phyloP scores from a whole-genome alignment of 495 filamentous ascomycete genomes.

The Cudoniella acicularis region DNA sequence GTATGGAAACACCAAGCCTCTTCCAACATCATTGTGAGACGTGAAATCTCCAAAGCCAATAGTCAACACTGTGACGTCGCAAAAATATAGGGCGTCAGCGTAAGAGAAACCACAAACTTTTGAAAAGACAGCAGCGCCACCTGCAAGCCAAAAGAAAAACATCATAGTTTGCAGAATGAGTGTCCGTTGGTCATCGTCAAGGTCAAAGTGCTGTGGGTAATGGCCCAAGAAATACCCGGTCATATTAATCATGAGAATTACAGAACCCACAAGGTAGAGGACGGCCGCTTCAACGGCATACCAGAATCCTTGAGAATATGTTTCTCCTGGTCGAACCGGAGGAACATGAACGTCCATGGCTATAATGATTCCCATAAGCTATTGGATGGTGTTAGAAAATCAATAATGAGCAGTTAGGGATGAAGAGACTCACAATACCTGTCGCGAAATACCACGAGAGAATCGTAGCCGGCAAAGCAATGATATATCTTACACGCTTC shows the following conservation, averaged over 20 bases:
- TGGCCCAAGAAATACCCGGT: slow-evolving; percentile 72
- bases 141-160: slow-evolving; percentile 67
- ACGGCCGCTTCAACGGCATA: slow-evolving; percentile 67
- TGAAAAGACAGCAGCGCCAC: slow-evolving; percentile 60
- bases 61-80: slow-evolving; percentile 70
- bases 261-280: slow-evolving; percentile 60
- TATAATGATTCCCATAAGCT: slow-evolving; percentile 59
- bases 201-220: slow-evolving; percentile 70
- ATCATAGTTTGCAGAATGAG: slow-evolving; percentile 76
- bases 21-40: slow-evolving; percentile 41
- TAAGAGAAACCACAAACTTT: slow-evolving; percentile 63
- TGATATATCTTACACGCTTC: slow-evolving; percentile 65
- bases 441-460: slow-evolving; percentile 65
- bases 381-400: too few species aligned
- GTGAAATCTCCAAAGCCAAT: slow-evolving; percentile 66
- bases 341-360: slow-evolving; percentile 59
- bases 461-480: slow-evolving; percentile 67
- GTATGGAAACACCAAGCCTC: slow-evolving; percentile 64
- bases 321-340: slow-evolving; percentile 52
- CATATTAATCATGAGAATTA: slow-evolving; percentile 73
- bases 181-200: slow-evolving; percentile 72
- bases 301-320: slow-evolving; percentile 75
- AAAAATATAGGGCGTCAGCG: slow-evolving; percentile 67
- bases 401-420: background rate
- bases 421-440: slow-evolving; percentile 49